Evolutionary conservation across 1,284 basidiomycete species (phyloP).

Genomic region (Salmacisia buchloeana): DNA sequence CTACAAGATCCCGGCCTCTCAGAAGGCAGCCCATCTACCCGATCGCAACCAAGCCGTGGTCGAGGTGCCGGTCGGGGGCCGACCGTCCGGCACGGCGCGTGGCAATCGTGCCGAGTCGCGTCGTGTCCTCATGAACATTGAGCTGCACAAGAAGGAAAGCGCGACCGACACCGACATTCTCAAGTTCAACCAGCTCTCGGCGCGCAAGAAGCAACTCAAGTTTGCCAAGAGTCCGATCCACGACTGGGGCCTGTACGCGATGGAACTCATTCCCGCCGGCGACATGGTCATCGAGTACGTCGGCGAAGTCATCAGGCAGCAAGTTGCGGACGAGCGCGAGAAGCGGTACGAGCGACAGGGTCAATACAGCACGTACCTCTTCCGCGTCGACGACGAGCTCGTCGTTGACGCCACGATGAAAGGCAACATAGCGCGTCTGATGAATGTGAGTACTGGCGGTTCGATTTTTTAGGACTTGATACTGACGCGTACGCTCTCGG

Average conservation of each 20-base stretch:
- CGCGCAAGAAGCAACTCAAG: conserved; percentile 92
- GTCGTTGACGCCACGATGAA: conserved; percentile 95
- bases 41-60: conserved; percentile 59
- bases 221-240: conserved; percentile 95
- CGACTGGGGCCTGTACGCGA: conserved; percentile 75
- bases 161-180: conserved; percentile 59
- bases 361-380: conserved; percentile 48
- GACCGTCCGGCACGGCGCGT: conserved; percentile 69
- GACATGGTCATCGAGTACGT: conserved; percentile 99
- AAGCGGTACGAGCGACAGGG: conserved; percentile 80
- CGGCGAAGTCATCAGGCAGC: conserved; percentile 88
- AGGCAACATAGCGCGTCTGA: conserved; percentile 69
- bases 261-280: conserved; percentile 70
- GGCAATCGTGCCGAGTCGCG: conserved; percentile 92
- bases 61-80: conserved; percentile 38
- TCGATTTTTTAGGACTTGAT: background rate
- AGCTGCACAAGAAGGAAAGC: conserved; percentile 72
- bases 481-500: conserved; percentile 56
- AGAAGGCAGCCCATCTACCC: conserved; percentile 78
- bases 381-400: conserved; percentile 54
- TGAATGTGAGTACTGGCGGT: conserved; percentile 28
- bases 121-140: conserved; percentile 83
- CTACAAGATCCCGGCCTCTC: conserved; percentile 84
- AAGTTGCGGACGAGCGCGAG: conserved; percentile 93
- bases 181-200: conserved; percentile 98